Base-by-base conservation (phyloP, 2,329 filamentous ascomycete species). In the Cladophialophora yegresii region DNA sequence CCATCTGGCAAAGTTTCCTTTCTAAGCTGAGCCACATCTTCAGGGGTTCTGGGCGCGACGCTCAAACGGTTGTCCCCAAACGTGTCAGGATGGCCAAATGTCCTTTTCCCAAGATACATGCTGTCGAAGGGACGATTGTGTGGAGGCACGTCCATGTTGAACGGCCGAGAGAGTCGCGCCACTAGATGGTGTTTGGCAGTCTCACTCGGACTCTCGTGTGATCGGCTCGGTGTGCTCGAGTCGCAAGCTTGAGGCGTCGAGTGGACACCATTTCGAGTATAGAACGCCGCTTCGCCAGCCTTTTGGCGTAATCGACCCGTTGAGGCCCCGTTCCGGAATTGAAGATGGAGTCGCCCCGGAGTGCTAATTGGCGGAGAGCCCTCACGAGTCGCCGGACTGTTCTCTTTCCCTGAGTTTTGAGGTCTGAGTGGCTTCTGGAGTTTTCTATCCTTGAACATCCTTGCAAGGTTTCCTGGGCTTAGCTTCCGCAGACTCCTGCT, bases 41-140 rank as follows among this genome's bases (percentile, higher is more conserved):
- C 45, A 10, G 56, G 54, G 2, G 47, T 51, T 47, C 32, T 49
- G 20, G 61, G 63, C 20, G 68, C 61, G 33, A 70, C 63, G 40
- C 70, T 70, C 40, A 71, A 47, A 22, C 67, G 55, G 55, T 54
- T 62, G 49, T 63, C 54, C 30, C 64, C 66, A 26, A 68, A 57
- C n/a, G 62, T 64, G 53, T 70, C 67, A 6, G 62, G 61, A 26
- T 65, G 60, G 6, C 69, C 67, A 8, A 55, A 54, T 26, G 68
- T 69, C 23, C 67, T 63, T 45, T 70, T 70, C 8, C 70, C 70
- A 22, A 71, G 63, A 51, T 69, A 70, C 64, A 68, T 70, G 47
- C 67, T 69, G 61, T 70, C 68, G 45, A 69, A 70, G 13, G 68
- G 67, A 22, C 68, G 62, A 45, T 70, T 70, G n/a, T 65, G 57